These are phyloP conservation scores for Penicillium turbatum DNA, from an alignment of 495 filamentous ascomycete genomes.

Conservation along the genomic window DNA sequence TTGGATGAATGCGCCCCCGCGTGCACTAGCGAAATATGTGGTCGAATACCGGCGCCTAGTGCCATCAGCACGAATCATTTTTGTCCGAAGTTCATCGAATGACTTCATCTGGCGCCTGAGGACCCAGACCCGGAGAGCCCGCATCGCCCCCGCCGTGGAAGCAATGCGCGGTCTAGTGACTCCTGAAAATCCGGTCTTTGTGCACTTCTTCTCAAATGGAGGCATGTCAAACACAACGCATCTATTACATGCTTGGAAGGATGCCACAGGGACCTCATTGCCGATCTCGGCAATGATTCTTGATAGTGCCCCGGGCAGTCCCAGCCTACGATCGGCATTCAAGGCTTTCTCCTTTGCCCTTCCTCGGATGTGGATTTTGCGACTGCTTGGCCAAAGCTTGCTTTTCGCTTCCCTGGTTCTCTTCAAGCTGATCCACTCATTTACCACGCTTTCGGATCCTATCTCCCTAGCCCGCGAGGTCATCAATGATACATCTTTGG, in stretches of 20 bases:
- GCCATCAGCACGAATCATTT: constrained; percentile 39
- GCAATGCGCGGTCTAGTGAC: constrained; percentile 24
- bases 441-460: constrained; percentile 21
- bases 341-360: constrained; percentile 37
- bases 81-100: constrained; percentile 32
- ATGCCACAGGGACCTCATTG: constrained; percentile 28
- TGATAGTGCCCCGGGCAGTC: constrained; percentile 41
- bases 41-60: constrained; percentile 32
- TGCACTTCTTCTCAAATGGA: constrained; percentile 47
- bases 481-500: constrained; percentile 29
- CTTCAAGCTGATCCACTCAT: constrained; percentile 9
- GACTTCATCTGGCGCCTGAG: constrained; percentile 33
- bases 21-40: constrained; percentile 38
- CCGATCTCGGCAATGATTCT: constrained; percentile 35
- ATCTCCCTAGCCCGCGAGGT: constrained; percentile 25
- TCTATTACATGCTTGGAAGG: constrained; percentile 31
- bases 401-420: constrained; percentile 24
- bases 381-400: constrained; percentile 23
- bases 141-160: constrained; percentile 37
- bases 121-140: constrained; percentile 23
- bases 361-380: constrained; percentile 31
- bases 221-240: constrained; percentile 31
- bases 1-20: constrained; percentile 43
- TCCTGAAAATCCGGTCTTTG: constrained; percentile 27
- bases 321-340: constrained; percentile 24